phyloP scores from a whole-genome alignment of 805 yeast species.

The Starmerella potacharoeniae region DNA sequence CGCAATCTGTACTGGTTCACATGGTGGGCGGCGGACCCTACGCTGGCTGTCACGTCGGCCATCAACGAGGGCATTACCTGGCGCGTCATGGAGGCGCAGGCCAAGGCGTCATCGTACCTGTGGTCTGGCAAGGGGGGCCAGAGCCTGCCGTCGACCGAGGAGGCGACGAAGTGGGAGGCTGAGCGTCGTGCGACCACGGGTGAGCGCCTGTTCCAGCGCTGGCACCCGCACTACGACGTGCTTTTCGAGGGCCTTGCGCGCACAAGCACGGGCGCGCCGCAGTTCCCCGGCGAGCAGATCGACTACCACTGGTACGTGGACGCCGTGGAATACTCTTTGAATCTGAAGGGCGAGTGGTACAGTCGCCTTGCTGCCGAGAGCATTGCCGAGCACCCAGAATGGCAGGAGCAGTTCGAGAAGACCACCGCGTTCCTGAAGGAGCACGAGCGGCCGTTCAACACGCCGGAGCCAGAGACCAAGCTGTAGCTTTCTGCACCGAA shows the following conservation, averaged over 20 bases:
- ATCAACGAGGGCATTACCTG: conserved; percentile 17
- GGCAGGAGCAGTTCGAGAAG: not conserved
- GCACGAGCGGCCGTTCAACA: not conserved
- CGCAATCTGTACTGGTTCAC: conserved; percentile 17
- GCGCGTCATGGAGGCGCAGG: conserved; percentile 16
- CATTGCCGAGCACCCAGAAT: conserved; percentile 2
- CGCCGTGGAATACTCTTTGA: not conserved
- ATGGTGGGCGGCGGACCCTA: conserved; percentile 18
- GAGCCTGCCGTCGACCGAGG: conserved; percentile 6
- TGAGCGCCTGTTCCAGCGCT: conserved; percentile 9
- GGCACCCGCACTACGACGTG: conserved; percentile 16
- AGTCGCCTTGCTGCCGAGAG: not conserved
- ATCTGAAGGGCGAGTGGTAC: not conserved
- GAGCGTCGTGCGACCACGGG: conserved; percentile 1
- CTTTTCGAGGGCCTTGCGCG: conserved; percentile 12
- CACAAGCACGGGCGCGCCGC: not conserved
- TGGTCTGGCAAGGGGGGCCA: conserved; percentile 9
- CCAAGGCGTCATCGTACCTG: conserved; percentile 12
- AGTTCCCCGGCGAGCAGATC: not conserved
- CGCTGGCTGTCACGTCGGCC: conserved; percentile 11
- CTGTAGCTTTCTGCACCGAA: not conserved
- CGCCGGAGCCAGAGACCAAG: not conserved
- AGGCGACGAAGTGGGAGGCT: conserved; percentile 13
- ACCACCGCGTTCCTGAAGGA: not conserved
- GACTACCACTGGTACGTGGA: not conserved